Conservation (phyloP, 441 rosid species). For the Gossypium schwendimanii region DNA sequence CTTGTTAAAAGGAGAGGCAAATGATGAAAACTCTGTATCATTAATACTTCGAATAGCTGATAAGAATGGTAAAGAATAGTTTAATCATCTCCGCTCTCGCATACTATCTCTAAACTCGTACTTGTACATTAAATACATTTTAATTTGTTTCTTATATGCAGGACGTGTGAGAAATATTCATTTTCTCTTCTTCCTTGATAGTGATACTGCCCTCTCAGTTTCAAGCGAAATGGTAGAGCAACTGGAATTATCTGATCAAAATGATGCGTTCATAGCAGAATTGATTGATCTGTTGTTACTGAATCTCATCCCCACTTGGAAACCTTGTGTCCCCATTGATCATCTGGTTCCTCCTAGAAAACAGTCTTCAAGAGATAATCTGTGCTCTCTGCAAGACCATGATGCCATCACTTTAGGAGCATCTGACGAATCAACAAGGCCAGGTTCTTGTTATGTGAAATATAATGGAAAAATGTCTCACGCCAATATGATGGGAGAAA, state of each 20-base stretch:
- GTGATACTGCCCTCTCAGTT: slow-evolving; percentile 58
- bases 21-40: slow-evolving; percentile 55
- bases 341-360: slow-evolving; percentile 31
- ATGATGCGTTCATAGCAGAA: slow-evolving; percentile 51
- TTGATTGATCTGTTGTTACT: slow-evolving; percentile 48
- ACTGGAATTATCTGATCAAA: slow-evolving; percentile 52
- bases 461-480: slow-evolving; percentile 20
- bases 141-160: slow-evolving; percentile 14
- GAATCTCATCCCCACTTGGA: slow-evolving; percentile 48
- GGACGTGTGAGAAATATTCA: slow-evolving; percentile 63
- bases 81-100: not conserved
- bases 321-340: slow-evolving; percentile 41
- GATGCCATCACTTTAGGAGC: slow-evolving; percentile 14
- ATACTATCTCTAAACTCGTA: not conserved
- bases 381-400: slow-evolving; percentile 18
- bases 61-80: slow-evolving; percentile 35
- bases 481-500: slow-evolving; percentile 18
- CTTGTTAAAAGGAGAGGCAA: slow-evolving; percentile 53
- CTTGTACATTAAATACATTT: not conserved
- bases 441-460: slow-evolving; percentile 10
- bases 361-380: slow-evolving; percentile 20
- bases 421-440: slow-evolving; percentile 21
- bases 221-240: slow-evolving; percentile 72
- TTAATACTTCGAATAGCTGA: slow-evolving; percentile 56
- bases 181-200: slow-evolving; percentile 50